Evolutionary conservation across 2,329 filamentous ascomycete genomes (phyloP), one percentile per base, ranked within the genome.

Genomic region (Colletotrichum viniferum): DNA sequence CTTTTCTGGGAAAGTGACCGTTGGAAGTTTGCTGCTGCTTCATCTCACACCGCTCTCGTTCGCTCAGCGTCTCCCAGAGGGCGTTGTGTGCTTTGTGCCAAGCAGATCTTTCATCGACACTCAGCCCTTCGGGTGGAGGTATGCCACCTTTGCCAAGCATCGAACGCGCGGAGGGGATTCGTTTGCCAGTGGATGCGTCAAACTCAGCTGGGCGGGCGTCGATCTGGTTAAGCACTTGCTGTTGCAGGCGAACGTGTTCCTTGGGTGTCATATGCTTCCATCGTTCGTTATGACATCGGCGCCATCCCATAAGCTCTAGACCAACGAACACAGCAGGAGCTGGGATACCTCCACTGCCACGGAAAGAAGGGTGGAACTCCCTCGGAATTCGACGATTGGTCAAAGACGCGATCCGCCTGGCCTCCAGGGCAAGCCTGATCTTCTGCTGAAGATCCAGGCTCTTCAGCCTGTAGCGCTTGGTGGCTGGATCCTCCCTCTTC

Each of bases 361-460:
- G 43, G 43, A 52, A 52, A n/a, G n/a, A 52, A 52, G 43, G 43
- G 3, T 52, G 18, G 10, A 52, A 52, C n/a, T 52, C 12, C n/a
- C 12, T 13, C 0, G 10, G 43, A 4, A 21, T 18, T 52, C 1
- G 43, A 13, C 0, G n/a, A 21, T 48, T n/a, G 43, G 43, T 48
- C 3, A 4, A 52, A 52, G 43, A 21, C 10, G n/a, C 43, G 10
- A 7, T 13, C 0, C n/a, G 10, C n/a, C 12, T 52, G 43, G 43
- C n/a, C n/a, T 52, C 12, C 43, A 52, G 2, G 5, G 43, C 43
- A 52, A 52, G n/a, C n/a, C 10, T 13, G 43, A 52, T 21, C 12
- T 52, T 52, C 43, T 52, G 43, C 43, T 21, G 10, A 4, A 21
- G 43, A 52, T 52, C 43, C 6, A 52, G 5, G 43, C 10, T 52